phyloP scores from a whole-genome alignment of 2,329 filamentous ascomycete species.

The Biscogniauxia mediterranea region DNA sequence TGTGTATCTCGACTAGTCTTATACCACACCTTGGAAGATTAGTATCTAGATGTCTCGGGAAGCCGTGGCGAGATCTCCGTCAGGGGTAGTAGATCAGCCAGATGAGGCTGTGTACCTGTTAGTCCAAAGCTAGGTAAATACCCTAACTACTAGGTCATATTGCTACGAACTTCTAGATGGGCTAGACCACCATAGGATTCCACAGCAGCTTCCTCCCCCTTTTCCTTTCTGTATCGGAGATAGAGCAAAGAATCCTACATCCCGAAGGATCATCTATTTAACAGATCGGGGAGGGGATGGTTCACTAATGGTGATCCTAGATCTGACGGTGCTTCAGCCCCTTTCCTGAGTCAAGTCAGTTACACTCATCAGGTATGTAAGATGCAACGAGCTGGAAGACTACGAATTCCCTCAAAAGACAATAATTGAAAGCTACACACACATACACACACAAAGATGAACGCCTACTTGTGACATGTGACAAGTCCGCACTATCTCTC shows the following conservation, averaged over 20 bases:
- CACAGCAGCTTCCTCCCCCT: not conserved
- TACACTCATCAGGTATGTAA: no score
- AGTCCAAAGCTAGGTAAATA: no score
- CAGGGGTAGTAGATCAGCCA: no score
- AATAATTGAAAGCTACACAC: not conserved
- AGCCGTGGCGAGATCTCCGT: no score
- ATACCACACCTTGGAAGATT: no score
- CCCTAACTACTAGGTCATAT: no score
- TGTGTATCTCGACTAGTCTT: no score
- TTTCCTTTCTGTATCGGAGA: not conserved
- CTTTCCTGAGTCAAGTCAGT: not conserved
- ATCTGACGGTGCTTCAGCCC: not conserved
- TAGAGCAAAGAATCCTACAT: not conserved
- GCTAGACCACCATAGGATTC: not conserved
- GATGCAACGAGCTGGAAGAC: not conserved
- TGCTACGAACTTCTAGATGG: not conserved
- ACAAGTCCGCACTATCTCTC: not conserved
- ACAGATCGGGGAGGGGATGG: not conserved
- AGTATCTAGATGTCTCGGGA: no score
- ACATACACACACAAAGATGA: not conserved
- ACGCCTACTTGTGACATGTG: not conserved
- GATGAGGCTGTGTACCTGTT: no score
- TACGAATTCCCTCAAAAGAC: not conserved
- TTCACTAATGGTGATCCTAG: not conserved
- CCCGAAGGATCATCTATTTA: not conserved